These are phyloP conservation scores for Debaryomyces fabryi DNA, from an alignment of 1,139 yeast species.

Conservation along the genomic window DNA sequence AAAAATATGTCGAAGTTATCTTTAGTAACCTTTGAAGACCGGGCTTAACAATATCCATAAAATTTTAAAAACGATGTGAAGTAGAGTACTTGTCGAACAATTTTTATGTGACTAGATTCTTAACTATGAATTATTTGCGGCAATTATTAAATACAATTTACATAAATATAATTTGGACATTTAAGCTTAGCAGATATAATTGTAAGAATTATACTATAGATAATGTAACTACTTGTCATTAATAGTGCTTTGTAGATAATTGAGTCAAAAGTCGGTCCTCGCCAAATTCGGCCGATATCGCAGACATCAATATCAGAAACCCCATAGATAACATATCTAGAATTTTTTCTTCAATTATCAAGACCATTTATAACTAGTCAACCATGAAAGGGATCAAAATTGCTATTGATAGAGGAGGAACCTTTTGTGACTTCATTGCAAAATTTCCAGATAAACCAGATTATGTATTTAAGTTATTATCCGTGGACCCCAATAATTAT, in stretches of 20 bases:
- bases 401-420: constrained; percentile 71
- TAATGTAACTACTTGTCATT: neutral
- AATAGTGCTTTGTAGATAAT: neutral
- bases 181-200: neutral
- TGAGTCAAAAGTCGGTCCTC: neutral
- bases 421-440: constrained; percentile 81
- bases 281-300: neutral
- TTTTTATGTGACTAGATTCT: neutral
- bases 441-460: constrained; percentile 46
- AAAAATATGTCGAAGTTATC: neutral
- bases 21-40: too few relatives aligned
- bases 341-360: neutral
- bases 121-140: neutral
- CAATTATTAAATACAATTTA: neutral
- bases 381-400: constrained; percentile 25
- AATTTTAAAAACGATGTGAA: neutral
- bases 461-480: constrained; percentile 62
- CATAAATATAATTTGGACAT: neutral
- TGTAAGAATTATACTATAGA: neutral
- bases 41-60: neutral
- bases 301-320: neutral
- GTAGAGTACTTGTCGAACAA: neutral
- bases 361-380: neutral
- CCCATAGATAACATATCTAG: neutral
- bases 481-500: constrained; percentile 87